Conservation (phyloP, 352 stramenopile species). For the Globisporangium paddicum region DNA sequence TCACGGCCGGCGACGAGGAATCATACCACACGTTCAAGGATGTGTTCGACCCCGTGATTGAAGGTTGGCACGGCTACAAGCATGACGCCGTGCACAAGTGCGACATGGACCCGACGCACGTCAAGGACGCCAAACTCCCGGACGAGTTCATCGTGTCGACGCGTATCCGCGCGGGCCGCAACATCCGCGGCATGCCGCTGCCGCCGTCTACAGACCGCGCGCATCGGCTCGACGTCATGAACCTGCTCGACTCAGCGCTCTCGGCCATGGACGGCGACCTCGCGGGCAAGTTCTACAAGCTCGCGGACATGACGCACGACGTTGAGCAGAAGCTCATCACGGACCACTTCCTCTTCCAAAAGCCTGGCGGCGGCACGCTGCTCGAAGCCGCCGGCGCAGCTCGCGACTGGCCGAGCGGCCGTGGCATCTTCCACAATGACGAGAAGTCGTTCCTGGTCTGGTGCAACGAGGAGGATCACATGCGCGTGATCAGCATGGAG, state of each 20-base stretch:
- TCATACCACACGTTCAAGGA: conserved; percentile 71
- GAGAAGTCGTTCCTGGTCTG: conserved; percentile 82
- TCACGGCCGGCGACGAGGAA: conserved; percentile 65
- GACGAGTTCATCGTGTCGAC: conserved; percentile 72
- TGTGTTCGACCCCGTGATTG: conserved; percentile 65
- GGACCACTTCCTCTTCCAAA: conserved; percentile 85
- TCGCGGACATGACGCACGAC: conserved; percentile 68
- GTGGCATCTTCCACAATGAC: conserved; percentile 77
- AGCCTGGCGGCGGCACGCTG: conserved; percentile 68
- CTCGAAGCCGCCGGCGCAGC: conserved; percentile 61
- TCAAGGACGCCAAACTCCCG: conserved; percentile 58
- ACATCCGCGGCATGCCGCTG: conserved; percentile 77
- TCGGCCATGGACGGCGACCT: conserved; percentile 66
- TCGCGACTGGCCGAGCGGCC: conserved; percentile 64
- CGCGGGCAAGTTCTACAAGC: conserved; percentile 75
- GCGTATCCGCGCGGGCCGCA: conserved; percentile 80
- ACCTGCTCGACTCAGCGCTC: conserved; percentile 74
- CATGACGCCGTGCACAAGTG: conserved; percentile 57
- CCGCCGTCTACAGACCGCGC: conserved; percentile 75
- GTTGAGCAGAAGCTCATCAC: conserved; percentile 74
- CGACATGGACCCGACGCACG: conserved; percentile 65
- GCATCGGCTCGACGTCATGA: conserved; percentile 85
- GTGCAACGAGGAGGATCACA: conserved; percentile 84
- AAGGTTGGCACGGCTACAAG: conserved; percentile 69
- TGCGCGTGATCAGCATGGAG: conserved; percentile 84